A percentile compares a stretch with the other conserved stretches of the same genome.
These are phyloP conservation scores for Wickerhamiella cacticola DNA, from an alignment of 805 yeast species.

Conservation along the genomic window DNA sequence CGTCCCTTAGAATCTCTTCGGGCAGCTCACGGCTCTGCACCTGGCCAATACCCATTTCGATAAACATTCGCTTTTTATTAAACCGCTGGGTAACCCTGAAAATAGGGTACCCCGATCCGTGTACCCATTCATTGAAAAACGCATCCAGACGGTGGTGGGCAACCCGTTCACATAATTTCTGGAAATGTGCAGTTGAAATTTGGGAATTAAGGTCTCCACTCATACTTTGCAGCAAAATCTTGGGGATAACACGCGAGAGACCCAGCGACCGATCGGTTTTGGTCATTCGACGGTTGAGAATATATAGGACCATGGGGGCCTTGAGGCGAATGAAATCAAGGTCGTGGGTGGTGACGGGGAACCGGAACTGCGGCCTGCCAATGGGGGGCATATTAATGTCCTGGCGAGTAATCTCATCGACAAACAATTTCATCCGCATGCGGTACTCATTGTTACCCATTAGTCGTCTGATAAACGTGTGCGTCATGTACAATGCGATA, in stretches of 20 bases:
- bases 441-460: conserved; percentile 80
- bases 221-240: conserved; percentile 85
- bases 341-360: conserved; percentile 53
- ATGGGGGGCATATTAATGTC: conserved; percentile 75
- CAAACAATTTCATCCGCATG: conserved; percentile 50
- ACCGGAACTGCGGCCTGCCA: conserved; percentile 54
- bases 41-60: conserved; percentile 90
- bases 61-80: conserved; percentile 83
- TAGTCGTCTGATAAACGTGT: conserved; percentile 51
- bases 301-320: conserved; percentile 74
- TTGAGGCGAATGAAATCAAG: conserved; percentile 61
- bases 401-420: conserved; percentile 54
- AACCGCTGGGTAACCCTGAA: conserved; percentile 83
- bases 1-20: conserved; percentile 26
- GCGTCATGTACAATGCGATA: conserved; percentile 69
- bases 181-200: conserved; percentile 73
- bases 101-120: conserved; percentile 76
- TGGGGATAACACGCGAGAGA: conserved; percentile 79
- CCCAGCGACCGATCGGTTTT: conserved; percentile 94
- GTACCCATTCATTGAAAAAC: conserved; percentile 91
- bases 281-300: conserved; percentile 84
- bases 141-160: conserved; percentile 69
- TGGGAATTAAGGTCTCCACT: conserved; percentile 78
- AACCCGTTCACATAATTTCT: conserved; percentile 88
- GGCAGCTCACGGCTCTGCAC: conserved; percentile 43